A percentile compares a stretch with the other conserved stretches of the same genome.
These are phyloP conservation scores for Sporobolomyces phaffii DNA, from an alignment of 768 basidiomycete genomes.

Conservation along the genomic window DNA sequence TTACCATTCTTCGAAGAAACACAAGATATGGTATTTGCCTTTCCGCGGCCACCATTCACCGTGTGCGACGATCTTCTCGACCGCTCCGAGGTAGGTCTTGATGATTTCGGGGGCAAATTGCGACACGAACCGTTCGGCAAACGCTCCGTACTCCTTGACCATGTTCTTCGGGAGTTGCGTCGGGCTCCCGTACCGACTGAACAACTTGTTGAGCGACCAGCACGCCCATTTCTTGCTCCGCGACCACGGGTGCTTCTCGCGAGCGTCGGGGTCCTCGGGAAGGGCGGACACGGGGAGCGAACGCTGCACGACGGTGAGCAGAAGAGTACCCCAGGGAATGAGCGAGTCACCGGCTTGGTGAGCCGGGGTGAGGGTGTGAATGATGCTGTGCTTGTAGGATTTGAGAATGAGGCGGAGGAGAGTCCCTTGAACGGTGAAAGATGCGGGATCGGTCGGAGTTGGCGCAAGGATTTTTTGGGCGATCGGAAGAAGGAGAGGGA, in stretches of 20 bases:
- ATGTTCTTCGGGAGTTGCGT: conserved; percentile 71
- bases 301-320: conserved; percentile 72
- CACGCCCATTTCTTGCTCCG: conserved; percentile 91
- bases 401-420: conserved; percentile 83
- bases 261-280: conserved; percentile 65
- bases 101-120: conserved; percentile 89
- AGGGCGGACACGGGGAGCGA: conserved; percentile 54
- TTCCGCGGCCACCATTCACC: conserved; percentile 71
- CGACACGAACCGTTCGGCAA: conserved; percentile 81
- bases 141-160: conserved; percentile 58
- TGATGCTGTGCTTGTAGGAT: conserved; percentile 73
- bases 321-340: conserved; percentile 74
- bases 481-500: conserved; percentile 70
- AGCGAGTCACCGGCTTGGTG: conserved; percentile 67
- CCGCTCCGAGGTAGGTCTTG: conserved; percentile 64
- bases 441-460: conserved; percentile 52
- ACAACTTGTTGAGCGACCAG: conserved; percentile 67
- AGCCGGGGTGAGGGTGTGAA: conserved; percentile 64
- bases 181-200: conserved; percentile 80
- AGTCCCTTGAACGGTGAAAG: conserved; percentile 51
- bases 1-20: conserved; percentile 82
- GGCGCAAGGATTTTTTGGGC: conserved; percentile 64
- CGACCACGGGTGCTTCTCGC: conserved; percentile 81
- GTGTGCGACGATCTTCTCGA: conserved; percentile 63
- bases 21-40: conserved; percentile 73